Evolutionary conservation across 225 moss, liverwort and hornwort species (phyloP).

Genomic region (Marchantia paleacea): DNA sequence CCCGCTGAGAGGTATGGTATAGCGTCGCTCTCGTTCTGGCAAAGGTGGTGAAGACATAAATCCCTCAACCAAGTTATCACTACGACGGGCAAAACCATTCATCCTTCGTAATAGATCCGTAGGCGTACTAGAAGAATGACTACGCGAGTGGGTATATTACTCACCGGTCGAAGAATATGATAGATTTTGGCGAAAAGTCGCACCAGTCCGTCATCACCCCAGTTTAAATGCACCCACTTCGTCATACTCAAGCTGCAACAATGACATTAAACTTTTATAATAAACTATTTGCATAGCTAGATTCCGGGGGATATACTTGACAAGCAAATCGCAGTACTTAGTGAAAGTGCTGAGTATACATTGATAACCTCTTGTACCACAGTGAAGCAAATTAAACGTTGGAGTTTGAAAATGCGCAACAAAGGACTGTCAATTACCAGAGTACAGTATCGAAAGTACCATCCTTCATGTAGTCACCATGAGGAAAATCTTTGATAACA

Average conservation of each 20-base stretch:
- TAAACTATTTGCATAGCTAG: not conserved
- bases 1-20: too few relatives aligned
- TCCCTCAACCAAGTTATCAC: too few relatives aligned
- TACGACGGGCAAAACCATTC: too few relatives aligned
- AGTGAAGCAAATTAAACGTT: not conserved
- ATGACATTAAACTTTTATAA: not conserved
- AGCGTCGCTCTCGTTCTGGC: too few relatives aligned
- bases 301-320: not conserved
- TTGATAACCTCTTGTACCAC: not conserved
- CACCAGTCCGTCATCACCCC: slow-evolving; percentile 87
- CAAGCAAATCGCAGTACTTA: not conserved
- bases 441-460: slow-evolving; percentile 67
- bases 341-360: not conserved
- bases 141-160: not conserved
- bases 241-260: slow-evolving; percentile 81
- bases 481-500: slow-evolving; percentile 50
- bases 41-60: too few relatives aligned
- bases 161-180: slow-evolving; percentile 70
- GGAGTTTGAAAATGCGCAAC: not conserved
- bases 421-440: slow-evolving; percentile 47
- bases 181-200: slow-evolving; percentile 65
- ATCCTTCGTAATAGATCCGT: too few relatives aligned
- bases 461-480: slow-evolving; percentile 41
- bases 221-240: slow-evolving; percentile 97
- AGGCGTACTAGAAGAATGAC: too few relatives aligned